Conservation (phyloP, 2,329 filamentous ascomycete genomes). For the Talaromyces sp. region DNA sequence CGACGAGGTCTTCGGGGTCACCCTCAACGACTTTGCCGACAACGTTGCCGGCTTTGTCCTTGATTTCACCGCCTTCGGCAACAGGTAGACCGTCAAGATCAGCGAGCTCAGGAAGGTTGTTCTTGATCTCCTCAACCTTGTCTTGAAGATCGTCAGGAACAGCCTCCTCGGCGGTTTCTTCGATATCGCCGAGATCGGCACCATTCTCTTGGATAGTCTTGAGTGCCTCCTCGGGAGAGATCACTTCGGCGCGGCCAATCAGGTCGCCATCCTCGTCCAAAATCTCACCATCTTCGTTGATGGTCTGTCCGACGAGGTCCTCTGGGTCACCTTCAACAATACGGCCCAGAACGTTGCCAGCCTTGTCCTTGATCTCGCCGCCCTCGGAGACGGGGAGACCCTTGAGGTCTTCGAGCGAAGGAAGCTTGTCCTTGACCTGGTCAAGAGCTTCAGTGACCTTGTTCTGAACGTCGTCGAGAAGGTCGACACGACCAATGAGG, state of each 20-base stretch:
- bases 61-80: constrained; percentile 52
- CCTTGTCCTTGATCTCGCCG: constrained; percentile 49
- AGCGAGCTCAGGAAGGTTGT: constrained; percentile 32
- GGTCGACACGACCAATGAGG: constrained; percentile 29
- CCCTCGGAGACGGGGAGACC: constrained; percentile 49
- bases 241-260: constrained; percentile 28
- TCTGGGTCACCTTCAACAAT: constrained; percentile 42
- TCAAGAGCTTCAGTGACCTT: constrained; percentile 39
- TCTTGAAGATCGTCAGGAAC: background rate
- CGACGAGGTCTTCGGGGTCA: constrained; percentile 45
- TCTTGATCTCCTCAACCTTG: constrained; percentile 36
- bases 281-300: constrained; percentile 42
- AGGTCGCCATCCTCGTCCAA: constrained; percentile 37
- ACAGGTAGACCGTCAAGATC: constrained; percentile 43
- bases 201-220: constrained; percentile 27
- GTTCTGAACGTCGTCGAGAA: constrained; percentile 24
- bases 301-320: constrained; percentile 38
- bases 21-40: constrained; percentile 33
- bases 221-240: constrained; percentile 13
- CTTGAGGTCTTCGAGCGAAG: constrained; percentile 34
- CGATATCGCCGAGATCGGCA: constrained; percentile 13
- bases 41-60: constrained; percentile 41
- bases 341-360: constrained; percentile 37
- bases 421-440: constrained; percentile 31
- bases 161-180: constrained; percentile 22